Conservation (phyloP, 1,284 basidiomycete genomes). For the Leccinum olivaceoglutinosum region DNA sequence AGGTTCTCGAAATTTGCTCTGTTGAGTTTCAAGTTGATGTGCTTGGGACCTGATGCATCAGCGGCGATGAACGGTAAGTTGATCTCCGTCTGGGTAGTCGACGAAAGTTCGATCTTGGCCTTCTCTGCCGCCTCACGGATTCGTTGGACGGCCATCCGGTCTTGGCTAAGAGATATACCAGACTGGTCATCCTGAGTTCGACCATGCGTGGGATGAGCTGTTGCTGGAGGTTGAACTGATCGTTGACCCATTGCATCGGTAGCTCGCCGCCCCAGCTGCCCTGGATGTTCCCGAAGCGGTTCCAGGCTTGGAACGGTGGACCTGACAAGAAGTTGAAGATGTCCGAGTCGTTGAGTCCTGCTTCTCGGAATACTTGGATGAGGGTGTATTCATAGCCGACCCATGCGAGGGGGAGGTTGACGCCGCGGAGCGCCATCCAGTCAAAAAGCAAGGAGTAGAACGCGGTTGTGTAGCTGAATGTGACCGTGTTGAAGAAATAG, state of each 20-base stretch:
- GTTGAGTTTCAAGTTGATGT: constrained; percentile 89
- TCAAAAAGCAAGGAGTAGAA: constrained; percentile 42
- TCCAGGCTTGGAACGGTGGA: constrained; percentile 42
- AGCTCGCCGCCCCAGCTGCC: constrained; percentile 35
- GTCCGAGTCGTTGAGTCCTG: constrained; percentile 33
- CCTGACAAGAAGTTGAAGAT: constrained; percentile 35
- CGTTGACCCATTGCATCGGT: constrained; percentile 35
- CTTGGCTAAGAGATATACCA: constrained; percentile 76
- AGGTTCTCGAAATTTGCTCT: constrained; percentile 89
- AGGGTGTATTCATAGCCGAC: constrained; percentile 39
- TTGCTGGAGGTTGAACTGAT: constrained; percentile 37
- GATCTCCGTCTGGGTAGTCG: constrained; percentile 90
- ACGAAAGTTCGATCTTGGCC: constrained; percentile 97
- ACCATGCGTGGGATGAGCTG: constrained; percentile 37
- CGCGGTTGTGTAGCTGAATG: constrained; percentile 38
- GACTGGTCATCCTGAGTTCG: constrained; percentile 50
- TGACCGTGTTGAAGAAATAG: constrained; percentile 41
- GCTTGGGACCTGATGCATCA: constrained; percentile 90
- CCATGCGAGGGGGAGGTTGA: constrained; percentile 33
- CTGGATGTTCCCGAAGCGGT: constrained; percentile 41
- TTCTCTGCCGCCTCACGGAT: constrained; percentile 99
- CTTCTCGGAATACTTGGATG: constrained; percentile 34
- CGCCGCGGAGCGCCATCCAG: constrained; percentile 30
- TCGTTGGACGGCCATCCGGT: constrained; percentile 98
- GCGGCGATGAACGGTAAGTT: constrained; percentile 98